These are phyloP conservation scores for Tylopilus sp. DNA, from an alignment of 768 basidiomycete species.

Conservation along the genomic window DNA sequence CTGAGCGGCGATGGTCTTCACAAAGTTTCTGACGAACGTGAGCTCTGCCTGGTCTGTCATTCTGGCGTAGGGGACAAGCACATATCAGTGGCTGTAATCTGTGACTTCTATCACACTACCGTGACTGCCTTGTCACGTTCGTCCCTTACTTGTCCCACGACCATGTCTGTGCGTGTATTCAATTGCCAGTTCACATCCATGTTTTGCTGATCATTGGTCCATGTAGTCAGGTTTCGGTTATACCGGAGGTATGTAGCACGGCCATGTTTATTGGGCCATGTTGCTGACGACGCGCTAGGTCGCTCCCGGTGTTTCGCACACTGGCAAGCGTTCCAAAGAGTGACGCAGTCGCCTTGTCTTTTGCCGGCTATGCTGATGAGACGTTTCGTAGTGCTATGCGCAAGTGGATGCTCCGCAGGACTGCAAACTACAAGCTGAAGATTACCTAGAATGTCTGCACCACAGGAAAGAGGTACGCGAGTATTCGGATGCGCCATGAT, in stretches of 20 bases:
- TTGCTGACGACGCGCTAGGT: slow-evolving; percentile 42
- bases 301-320: slow-evolving; percentile 83
- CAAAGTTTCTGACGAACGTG: slow-evolving; percentile 64
- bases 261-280: background rate
- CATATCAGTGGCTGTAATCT: slow-evolving; percentile 18
- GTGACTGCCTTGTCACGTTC: slow-evolving; percentile 24
- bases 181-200: background rate
- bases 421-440: slow-evolving; percentile 70
- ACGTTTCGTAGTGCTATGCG: slow-evolving; percentile 69
- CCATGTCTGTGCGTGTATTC: slow-evolving; percentile 38
- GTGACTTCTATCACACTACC: slow-evolving; percentile 18
- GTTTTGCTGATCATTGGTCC: slow-evolving; percentile 11
- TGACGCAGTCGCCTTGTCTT: slow-evolving; percentile 19
- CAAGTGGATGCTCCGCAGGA: slow-evolving; percentile 68
- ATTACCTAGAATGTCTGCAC: slow-evolving; percentile 92
- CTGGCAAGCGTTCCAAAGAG: slow-evolving; percentile 89
- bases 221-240: slow-evolving; percentile 63
- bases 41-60: slow-evolving; percentile 58
- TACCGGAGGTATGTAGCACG: slow-evolving; percentile 49
- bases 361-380: slow-evolving; percentile 8
- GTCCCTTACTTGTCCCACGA: slow-evolving; percentile 4
- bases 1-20: slow-evolving; percentile 61
- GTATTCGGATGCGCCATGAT: background rate
- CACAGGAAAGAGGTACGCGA: slow-evolving; percentile 79
- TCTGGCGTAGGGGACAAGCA: background rate